Percentiles rank a stretch among this genome's conserved stretches.
Evolutionary conservation across 2,329 filamentous ascomycete species (phyloP).

Genomic region (Cercospora beticola): DNA sequence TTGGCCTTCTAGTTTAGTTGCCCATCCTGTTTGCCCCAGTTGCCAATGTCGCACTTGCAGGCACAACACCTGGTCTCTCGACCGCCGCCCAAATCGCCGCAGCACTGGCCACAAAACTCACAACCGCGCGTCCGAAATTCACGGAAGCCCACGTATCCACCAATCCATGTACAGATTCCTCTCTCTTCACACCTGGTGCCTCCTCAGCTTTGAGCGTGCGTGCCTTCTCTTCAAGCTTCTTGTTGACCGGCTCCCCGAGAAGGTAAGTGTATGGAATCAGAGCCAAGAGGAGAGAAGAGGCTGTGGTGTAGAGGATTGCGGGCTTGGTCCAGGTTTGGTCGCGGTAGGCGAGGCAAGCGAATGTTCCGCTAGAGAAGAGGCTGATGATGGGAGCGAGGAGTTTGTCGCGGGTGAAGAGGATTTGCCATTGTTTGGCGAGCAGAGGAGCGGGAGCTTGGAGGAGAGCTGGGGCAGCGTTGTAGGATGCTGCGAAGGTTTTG

Average conservation of each 20-base stretch:
- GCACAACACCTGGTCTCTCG: constrained; percentile 32
- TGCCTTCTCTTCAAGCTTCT: constrained; percentile 49
- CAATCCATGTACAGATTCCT: constrained; percentile 52
- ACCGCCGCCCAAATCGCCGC: constrained; percentile 34
- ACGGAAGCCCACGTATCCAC: constrained; percentile 58
- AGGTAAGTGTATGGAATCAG: constrained; percentile 55
- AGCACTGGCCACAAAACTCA: constrained; percentile 27
- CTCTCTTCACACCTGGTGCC: constrained; percentile 38
- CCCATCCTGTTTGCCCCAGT: constrained; percentile 30
- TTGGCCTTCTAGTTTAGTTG: not conserved
- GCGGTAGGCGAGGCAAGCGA: constrained; percentile 49
- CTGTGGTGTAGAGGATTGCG: constrained; percentile 48
- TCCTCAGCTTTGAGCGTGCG: constrained; percentile 43
- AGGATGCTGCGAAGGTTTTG: constrained; percentile 35
- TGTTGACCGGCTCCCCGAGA: constrained; percentile 51
- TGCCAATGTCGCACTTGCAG: constrained; percentile 26
- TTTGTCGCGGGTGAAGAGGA: constrained; percentile 44
- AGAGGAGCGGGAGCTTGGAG: constrained; percentile 57
- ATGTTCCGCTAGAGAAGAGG: constrained; percentile 40
- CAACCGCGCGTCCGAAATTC: constrained; percentile 49
- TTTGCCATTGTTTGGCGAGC: constrained; percentile 57
- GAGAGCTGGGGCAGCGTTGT: constrained; percentile 53
- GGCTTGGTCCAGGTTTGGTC: constrained; percentile 28
- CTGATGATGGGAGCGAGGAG: constrained; percentile 43
- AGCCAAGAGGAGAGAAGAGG: constrained; percentile 48